A percentile compares a stretch with the other conserved stretches of the same genome.
phyloP scores from a whole-genome alignment of 495 filamentous ascomycete species.

The Talaromyces thailandensis region DNA sequence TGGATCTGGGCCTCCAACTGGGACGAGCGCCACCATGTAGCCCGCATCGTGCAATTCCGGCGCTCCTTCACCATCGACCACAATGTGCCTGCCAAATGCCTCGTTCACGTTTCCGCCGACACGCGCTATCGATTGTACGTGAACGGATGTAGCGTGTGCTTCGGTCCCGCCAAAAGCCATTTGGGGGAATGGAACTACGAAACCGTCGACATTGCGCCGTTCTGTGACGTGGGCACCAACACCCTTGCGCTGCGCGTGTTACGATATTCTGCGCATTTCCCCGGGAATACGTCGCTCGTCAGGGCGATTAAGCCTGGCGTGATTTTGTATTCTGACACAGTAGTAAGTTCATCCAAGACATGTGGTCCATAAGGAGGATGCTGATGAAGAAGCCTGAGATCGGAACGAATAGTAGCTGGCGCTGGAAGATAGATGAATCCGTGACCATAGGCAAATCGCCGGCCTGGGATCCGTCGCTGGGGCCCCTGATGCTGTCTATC shows the following conservation, averaged over 20 bases:
- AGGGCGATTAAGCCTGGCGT: conserved; percentile 15
- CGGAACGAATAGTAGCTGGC: conserved; percentile 13
- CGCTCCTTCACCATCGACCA: conserved; percentile 10
- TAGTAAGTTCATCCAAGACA: too few species aligned
- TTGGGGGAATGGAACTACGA: conserved; percentile 19
- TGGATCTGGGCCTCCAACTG: conserved; percentile 18
- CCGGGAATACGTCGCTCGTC: conserved; percentile 15
- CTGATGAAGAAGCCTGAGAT: conserved; percentile 7
- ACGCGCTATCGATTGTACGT: conserved; percentile 20
- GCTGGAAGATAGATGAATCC: conserved; percentile 11
- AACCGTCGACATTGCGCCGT: conserved; percentile 17
- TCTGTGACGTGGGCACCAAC: conserved; percentile 10
- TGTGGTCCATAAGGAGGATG: too few species aligned
- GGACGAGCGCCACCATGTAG: conserved; percentile 13
- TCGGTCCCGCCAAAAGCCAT: conserved; percentile 19
- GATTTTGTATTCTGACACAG: conserved; percentile 10
- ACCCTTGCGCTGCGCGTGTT: conserved; percentile 16
- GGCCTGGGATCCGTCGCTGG: conserved; percentile 18
- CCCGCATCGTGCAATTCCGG: conserved; percentile 17
- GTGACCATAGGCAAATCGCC: conserved; percentile 9
- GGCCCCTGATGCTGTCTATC: conserved; percentile 17
- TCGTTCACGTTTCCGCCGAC: conserved; percentile 16
- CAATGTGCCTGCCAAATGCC: not conserved
- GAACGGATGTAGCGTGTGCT: conserved; percentile 15
- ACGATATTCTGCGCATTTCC: conserved; percentile 11